A percentile compares a stretch with the other conserved stretches of the same genome.
Evolutionary conservation across 768 basidiomycete species (phyloP).

Genomic region (Candolleomyces efflorescens): DNA sequence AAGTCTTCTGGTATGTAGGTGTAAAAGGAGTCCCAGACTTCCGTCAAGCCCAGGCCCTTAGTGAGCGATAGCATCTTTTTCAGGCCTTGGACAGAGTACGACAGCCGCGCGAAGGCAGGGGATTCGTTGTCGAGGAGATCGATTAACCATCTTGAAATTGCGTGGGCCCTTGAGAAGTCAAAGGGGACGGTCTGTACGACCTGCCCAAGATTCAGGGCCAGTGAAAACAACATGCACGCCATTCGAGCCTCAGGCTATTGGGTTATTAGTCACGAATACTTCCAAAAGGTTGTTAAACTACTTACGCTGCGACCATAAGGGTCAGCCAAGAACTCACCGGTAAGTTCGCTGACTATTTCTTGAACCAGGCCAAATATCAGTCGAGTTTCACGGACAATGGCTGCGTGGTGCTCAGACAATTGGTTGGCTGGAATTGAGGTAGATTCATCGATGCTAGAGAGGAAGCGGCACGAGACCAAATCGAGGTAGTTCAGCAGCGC

Average conservation of each 20-base stretch:
- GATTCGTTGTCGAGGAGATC: slow-evolving; percentile 35
- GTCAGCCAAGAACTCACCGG: not conserved
- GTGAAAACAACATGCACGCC: slow-evolving; percentile 32
- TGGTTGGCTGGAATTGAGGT: not conserved
- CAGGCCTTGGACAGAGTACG: slow-evolving; percentile 32
- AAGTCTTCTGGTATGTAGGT: not conserved
- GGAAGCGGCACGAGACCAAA: slow-evolving; percentile 3
- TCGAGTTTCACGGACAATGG: not conserved
- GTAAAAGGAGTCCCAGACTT: slow-evolving; percentile 54
- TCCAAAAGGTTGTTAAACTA: not conserved
- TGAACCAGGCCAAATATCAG: not conserved
- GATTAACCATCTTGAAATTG: slow-evolving; percentile 19
- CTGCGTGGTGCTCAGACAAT: not conserved
- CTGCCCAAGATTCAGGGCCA: slow-evolving; percentile 39
- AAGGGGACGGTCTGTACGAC: slow-evolving; percentile 35
- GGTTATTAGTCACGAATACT: not conserved
- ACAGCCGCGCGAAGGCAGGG: slow-evolving; percentile 28
- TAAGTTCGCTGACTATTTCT: not conserved
- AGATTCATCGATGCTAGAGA: not conserved
- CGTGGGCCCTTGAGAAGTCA: slow-evolving; percentile 40
- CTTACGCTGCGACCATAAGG: not conserved
- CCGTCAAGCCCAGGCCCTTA: slow-evolving; percentile 66
- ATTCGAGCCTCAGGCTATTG: slow-evolving; percentile 28
- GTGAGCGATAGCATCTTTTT: slow-evolving; percentile 50
- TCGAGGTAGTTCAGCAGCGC: slow-evolving; percentile 3